Base-by-base conservation (phyloP, 2,329 filamentous ascomycete genomes). In the Cladosporium velox region DNA sequence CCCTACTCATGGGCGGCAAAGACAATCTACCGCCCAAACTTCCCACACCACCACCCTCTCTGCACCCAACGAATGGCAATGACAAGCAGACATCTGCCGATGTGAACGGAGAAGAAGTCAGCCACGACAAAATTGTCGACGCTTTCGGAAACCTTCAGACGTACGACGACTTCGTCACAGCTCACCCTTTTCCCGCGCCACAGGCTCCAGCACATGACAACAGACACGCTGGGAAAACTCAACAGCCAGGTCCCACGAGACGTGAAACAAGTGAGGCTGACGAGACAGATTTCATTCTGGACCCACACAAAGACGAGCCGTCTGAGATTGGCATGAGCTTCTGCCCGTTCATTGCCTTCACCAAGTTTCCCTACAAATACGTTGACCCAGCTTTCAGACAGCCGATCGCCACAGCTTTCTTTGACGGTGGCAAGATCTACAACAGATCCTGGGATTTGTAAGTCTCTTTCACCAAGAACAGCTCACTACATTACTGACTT, bases 401-500 rank as follows among this genome's bases (percentile, higher is more conserved):
- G 86, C 72, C 78, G 72, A 68, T 84, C 77, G 73, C 83, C 71
- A 70, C 86, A 80, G 76, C 71, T 72, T 83, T 86, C 76, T 92
- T 91, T 71, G 81, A 85, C 38, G 73, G 75, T 3, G 84, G 79
- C 32, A 81, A 91, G 59, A 81, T 90, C 69, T 86, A 85, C 71
- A 78, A 81, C 2, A 84, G 87, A 66, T 73, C 80, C 12, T 97
- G 93, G 93, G 88, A 94, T 68, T 80, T 96, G 91, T 95, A 82
- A 83, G 89, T 83, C 62, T 24, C 21, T 8, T n/a, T n/a, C 34
- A 34, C 1, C 30, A 10, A 12, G 14, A 34, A 59, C 32, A 58
- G 32, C 15, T 51, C 7, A 32, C 28, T 41, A 11, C 61, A 15
- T 34, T 64, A 52, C 65, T 71, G 59, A 71, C 64, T 49, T 64